Base-by-base conservation (phyloP, 108 stramenopile species). In the Skeletonema menzelii region DNA sequence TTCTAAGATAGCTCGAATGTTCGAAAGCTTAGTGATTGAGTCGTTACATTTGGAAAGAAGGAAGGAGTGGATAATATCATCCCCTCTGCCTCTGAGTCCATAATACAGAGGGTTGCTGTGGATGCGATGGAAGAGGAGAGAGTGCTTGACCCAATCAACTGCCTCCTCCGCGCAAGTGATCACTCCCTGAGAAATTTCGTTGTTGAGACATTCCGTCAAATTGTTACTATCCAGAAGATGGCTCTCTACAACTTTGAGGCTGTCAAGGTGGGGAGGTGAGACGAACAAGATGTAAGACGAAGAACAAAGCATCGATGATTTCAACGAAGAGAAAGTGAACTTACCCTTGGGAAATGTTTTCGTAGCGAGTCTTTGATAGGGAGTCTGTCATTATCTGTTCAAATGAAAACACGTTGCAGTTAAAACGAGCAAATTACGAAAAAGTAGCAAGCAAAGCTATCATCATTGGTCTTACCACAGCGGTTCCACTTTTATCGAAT, bases 401-500 rank as follows among this genome's bases (percentile, higher is more conserved):
- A 53, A 8, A 24, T 24, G 7, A 22, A 53, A 53, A 46, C 44
- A 46, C 19, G 2, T 3, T 4, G 15, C 44, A 2, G 3, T 42
- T 14, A 42, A 11, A 42, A 7, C 8, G 14, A 11, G 11, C 40
- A 42, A 42, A 7, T 42, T n/a, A n/a, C n/a, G n/a, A n/a, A n/a
- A n/a, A n/a, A n/a, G n/a, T n/a, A n/a, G n/a, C n/a, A n/a, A n/a
- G 10, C 28, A 46, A 20, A 46, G 26, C 14, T n/a, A n/a, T n/a
- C n/a, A n/a, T n/a, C n/a, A n/a, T n/a, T 27, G 26, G 93, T 87
- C 94, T 87, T 5, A 96, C 87, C 19, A 96, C 90, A 22, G 95
- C 93, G 5, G 83, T 84, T n/a, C 99, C 99, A 58, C 83, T 93
- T 14, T 91, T 90, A 69, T 99, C 99, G 32, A 93, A 91, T 7